Percentiles rank a stretch among this genome's conserved stretches.
phyloP scores from a whole-genome alignment of 768 basidiomycete species.

The Pleurotus tuoliensis region DNA sequence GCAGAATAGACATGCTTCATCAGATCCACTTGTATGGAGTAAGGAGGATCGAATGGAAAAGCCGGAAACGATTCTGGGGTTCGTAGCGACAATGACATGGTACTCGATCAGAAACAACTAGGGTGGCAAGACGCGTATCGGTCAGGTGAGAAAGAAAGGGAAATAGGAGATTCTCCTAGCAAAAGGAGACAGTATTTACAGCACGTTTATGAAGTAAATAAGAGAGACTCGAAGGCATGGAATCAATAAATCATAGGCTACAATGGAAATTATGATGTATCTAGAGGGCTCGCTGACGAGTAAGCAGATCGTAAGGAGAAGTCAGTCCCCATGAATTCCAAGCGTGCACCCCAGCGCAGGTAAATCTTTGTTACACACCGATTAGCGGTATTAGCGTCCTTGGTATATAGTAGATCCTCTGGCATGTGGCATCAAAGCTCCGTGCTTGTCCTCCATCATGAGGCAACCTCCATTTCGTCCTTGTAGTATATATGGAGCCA shows the following conservation, averaged over 20 bases:
- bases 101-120: background rate
- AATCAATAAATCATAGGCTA: background rate
- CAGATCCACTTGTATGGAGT: conserved; percentile 78
- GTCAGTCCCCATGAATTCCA: background rate
- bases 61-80: conserved; percentile 68
- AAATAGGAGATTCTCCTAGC: no score
- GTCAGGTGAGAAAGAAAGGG: no score
- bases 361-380: background rate
- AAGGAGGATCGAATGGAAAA: conserved; percentile 84
- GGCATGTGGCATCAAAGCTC: background rate
- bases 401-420: background rate
- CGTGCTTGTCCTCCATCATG: background rate
- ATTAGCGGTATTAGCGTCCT: background rate
- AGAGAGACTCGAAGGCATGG: background rate
- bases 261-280: background rate
- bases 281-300: background rate
- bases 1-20: conserved; percentile 85
- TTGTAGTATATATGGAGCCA: conserved; percentile 42
- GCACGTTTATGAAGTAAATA: no score
- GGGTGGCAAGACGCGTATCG: no score
- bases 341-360: background rate
- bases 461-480: background rate
- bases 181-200: no score
- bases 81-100: conserved; percentile 32
- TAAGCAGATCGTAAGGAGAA: background rate